Evolutionary conservation across 305 asterid species (phyloP), one percentile per base, ranked within the genome.

Genomic region (Fraxinus sp.): DNA sequence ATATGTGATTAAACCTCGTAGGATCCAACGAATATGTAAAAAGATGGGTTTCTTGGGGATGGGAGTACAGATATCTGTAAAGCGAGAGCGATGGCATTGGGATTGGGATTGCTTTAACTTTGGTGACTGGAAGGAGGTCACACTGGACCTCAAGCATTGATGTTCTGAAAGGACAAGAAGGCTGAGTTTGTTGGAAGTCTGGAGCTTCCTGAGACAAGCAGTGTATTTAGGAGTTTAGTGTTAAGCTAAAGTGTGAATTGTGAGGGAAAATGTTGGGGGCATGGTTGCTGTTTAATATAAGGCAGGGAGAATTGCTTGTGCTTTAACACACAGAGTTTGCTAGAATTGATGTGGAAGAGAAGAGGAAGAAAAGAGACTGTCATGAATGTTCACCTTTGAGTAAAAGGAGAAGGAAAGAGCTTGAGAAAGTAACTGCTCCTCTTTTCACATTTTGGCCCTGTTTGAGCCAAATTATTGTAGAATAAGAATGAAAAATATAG

Each of bases 191-290:
- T 71, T 30, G 41, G 24, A 71, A 71, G 9, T 71, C 77, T 71
- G 77, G 24, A 71, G 77, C 77, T 71, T 16, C 41, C 77, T 16
- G 77, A 71, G 77, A 71, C 43, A 32, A 71, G 24, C 77, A 71
- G 11, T 71, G 41, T 32, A 71, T 32, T 71, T 71, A 30, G 77
- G 43, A 71, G 41, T 71, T 16, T n/a, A 14, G 5, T 33, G 46
- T 33, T 33, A 71, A 3, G 46, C 77, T 71, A 16, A 14, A 33
- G 26, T 71, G 24, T 71, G 43, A 71, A 30, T 33, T 71, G 11
- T 33, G 24, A 71, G 26, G 41, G 77, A 7, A 14, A 71, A 33
- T 71, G 24, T 33, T 30, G 77, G 43, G 18, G 74, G 43, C 77
- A 71, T 71, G 26, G 13, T 71, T 30, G 41, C 43, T 33, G 77